Conservation (phyloP, 2,329 filamentous ascomycete species). For the Trichoderma sp. region DNA sequence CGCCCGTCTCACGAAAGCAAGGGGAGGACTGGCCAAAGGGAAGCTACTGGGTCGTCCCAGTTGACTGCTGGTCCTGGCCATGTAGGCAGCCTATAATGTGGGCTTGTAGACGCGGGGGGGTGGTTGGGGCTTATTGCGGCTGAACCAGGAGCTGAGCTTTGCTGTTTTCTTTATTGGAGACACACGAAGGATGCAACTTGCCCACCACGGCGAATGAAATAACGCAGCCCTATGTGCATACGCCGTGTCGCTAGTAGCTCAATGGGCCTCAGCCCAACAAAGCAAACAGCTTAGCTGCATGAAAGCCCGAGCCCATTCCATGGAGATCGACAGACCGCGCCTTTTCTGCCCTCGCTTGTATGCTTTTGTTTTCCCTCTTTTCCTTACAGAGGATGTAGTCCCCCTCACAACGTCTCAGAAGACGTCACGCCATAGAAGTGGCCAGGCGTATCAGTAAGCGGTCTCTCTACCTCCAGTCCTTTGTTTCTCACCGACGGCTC, state of each 20-base stretch:
- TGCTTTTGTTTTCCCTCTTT: neutral
- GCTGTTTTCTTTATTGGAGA: slow-evolving; percentile 9
- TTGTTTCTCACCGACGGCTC: neutral
- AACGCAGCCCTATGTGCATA: slow-evolving; percentile 5
- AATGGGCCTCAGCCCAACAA: neutral
- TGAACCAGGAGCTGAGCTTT: slow-evolving; percentile 24
- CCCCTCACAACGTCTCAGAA: neutral
- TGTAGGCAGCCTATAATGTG: slow-evolving; percentile 21
- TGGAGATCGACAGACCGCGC: neutral
- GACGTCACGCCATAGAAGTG: slow-evolving; percentile 1
- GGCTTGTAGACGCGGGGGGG: slow-evolving; percentile 10
- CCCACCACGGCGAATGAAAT: slow-evolving; percentile 14
- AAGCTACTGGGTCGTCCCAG: neutral
- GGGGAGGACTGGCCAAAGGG: neutral
- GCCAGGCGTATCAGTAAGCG: neutral
- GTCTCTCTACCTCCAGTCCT: neutral
- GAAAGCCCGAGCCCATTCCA: neutral
- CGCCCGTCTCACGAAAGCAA: slow-evolving; percentile 14
- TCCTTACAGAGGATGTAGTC: neutral
- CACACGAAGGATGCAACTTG: slow-evolving; percentile 1
- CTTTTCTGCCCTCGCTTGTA: neutral
- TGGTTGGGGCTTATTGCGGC: slow-evolving; percentile 22
- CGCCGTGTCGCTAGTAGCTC: neutral
- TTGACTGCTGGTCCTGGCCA: neutral
- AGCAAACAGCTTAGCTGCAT: neutral